Conservation (phyloP, 2,329 filamentous ascomycete genomes). For the Sarocladium brachiariae region DNA sequence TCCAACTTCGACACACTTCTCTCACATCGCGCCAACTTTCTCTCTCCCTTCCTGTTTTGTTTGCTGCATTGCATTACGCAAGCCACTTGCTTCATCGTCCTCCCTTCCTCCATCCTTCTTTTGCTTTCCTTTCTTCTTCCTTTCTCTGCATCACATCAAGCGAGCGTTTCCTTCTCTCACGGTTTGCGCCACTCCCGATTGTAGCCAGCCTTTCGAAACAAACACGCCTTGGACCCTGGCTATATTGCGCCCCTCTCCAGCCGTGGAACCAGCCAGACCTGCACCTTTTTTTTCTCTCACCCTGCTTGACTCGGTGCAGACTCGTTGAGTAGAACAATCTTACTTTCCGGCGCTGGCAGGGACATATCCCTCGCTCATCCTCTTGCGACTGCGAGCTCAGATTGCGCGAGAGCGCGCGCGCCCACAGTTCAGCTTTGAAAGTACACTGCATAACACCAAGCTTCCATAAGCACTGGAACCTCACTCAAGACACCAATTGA, state of each 20-base stretch:
- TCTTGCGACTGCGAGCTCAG: no score
- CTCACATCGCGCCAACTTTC: neutral
- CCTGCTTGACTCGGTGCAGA: no score
- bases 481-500: neutral
- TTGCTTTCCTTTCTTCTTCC: neutral
- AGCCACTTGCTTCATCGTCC: neutral
- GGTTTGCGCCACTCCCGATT: neutral
- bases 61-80: neutral
- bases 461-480: neutral
- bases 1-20: neutral
- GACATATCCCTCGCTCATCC: no score
- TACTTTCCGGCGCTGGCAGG: no score
- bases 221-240: neutral
- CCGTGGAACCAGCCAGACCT: neutral
- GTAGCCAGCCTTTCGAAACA: slow-evolving; percentile 5
- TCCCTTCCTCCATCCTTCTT: neutral
- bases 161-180: neutral
- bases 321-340: no score
- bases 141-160: neutral
- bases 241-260: neutral
- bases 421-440: no score
- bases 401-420: neutral
- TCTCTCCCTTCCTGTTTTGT: neutral
- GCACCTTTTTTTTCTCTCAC: no score
- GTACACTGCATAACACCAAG: no score